Conservation (phyloP, 805 yeast genomes). For the Candida succiphila region DNA sequence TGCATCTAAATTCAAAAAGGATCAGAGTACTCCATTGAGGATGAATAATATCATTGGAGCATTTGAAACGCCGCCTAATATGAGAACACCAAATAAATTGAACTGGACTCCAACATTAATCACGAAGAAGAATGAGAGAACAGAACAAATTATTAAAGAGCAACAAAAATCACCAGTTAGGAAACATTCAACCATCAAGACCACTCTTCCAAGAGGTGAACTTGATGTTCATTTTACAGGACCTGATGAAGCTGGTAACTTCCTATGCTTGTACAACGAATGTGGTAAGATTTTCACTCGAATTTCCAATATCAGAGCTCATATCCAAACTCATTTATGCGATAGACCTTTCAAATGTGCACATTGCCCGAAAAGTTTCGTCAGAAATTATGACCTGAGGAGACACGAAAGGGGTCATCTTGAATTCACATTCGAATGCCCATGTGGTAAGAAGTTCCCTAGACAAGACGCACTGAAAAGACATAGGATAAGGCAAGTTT, state of each 20-base stretch:
- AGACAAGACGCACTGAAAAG: constrained; percentile 82
- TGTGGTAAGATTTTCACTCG: constrained; percentile 84
- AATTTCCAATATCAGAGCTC: constrained; percentile 87
- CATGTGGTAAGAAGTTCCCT: constrained; percentile 91
- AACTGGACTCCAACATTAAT: constrained; percentile 25
- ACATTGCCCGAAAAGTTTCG: constrained; percentile 77
- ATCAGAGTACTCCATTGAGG: constrained; percentile 16
- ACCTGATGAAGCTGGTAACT: constrained; percentile 62
- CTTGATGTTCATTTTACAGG: constrained; percentile 78
- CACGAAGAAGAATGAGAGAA: constrained; percentile 19
- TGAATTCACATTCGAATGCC: constrained; percentile 63
- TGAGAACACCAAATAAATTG: constrained; percentile 17
- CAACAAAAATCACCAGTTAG: constrained; percentile 34
- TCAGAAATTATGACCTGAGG: constrained; percentile 88
- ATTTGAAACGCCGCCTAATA: constrained; percentile 20
- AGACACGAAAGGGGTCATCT: constrained; percentile 85
- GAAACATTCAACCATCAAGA: constrained; percentile 40
- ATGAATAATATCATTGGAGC: constrained; percentile 12
- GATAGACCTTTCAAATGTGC: constrained; percentile 87
- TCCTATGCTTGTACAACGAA: constrained; percentile 60
- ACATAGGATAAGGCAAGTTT: constrained; percentile 71
- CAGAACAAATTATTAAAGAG: constrained; percentile 19
- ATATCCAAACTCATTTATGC: constrained; percentile 91
- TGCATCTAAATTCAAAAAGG: background rate
- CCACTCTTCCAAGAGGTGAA: constrained; percentile 82